Evolutionary conservation across 208 protist species (phyloP), one percentile per base, ranked within the genome.

Genomic region (Sergeia podlipaevii): DNA sequence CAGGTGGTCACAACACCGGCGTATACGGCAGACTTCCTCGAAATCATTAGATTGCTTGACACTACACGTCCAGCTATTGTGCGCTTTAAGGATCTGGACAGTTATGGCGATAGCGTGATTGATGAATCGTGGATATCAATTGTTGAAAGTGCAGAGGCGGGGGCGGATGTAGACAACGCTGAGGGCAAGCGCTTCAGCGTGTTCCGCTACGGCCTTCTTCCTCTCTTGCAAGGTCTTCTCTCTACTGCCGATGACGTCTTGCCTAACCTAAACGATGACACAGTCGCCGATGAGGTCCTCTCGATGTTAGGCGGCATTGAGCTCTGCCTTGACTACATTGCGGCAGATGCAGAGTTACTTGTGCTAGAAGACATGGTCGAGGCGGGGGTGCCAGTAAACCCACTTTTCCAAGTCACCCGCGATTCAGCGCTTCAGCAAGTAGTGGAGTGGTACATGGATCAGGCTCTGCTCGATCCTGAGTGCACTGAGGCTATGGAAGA

Each of bases 71-170:
- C 43, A 4, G 41, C 43, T 4, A 41, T 55, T 17, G 24, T 54
- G 48, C 48, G 20, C 32, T 54, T 54, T 41, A 8, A 83, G 20
- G 60, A 47, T 26, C 53, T 39, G 1, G 41, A 43, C 46, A 66
- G 46, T 46, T 63, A 49, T 0, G 21, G 69, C 7, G 76, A 86
- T 0, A 90, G 70, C 48, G 77, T 91, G 29, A 34, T 91, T 32
- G 83, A 94, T 39, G 80, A 91, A 51, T 76, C 76, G 30, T 94
- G 83, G 82, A 56, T 83, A 36, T 77, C 83, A 15, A 70, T 80
- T 11, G 65, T 94, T 17, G 78, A 94, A 32, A 77, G 70, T 34
- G 78, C 80, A 2, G 70, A 83, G 42, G 60, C 61, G 1, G 67
- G 70, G 8, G 83, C 67, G 0, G 39, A 34, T 8, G 26, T 55